phyloP scores from a whole-genome alignment of 2,329 filamentous ascomycete genomes.

The Botrytis sinoallii region DNA sequence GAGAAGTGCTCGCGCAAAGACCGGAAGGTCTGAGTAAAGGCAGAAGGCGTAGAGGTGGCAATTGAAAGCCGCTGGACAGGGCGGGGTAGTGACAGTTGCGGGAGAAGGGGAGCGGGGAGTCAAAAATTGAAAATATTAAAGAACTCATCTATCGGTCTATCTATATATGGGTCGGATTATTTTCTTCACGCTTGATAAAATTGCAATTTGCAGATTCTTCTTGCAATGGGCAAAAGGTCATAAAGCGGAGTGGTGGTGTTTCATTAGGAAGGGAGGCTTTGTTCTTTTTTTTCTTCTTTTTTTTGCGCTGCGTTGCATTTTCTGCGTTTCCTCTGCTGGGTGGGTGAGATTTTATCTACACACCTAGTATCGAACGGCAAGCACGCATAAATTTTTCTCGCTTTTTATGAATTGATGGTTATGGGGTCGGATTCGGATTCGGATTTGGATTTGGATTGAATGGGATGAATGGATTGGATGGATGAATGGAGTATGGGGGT shows the following conservation, averaged over 20 bases:
- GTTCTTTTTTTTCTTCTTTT: background rate
- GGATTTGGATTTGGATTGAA: too few relatives aligned
- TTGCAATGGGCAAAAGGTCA: background rate
- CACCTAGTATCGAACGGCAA: background rate
- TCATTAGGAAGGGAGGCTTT: background rate
- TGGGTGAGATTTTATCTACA: background rate
- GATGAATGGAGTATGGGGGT: constrained; percentile 22
- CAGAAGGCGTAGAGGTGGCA: constrained; percentile 57
- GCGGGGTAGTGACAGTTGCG: background rate
- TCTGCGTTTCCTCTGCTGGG: background rate
- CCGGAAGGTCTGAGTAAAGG: constrained; percentile 81
- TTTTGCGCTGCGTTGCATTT: background rate
- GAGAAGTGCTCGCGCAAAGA: constrained; percentile 81
- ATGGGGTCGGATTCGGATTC: background rate
- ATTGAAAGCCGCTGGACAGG: background rate
- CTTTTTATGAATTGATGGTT: background rate
- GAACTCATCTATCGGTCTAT: background rate
- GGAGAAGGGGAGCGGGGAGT: background rate
- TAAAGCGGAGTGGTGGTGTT: background rate
- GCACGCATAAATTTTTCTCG: background rate
- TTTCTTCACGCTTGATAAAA: background rate
- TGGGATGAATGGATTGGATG: background rate
- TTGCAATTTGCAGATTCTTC: background rate
- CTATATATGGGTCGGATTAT: background rate
- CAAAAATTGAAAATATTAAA: background rate